Conservation (phyloP, 2,329 filamentous ascomycete species). For the Chaetomium globosum region DNA sequence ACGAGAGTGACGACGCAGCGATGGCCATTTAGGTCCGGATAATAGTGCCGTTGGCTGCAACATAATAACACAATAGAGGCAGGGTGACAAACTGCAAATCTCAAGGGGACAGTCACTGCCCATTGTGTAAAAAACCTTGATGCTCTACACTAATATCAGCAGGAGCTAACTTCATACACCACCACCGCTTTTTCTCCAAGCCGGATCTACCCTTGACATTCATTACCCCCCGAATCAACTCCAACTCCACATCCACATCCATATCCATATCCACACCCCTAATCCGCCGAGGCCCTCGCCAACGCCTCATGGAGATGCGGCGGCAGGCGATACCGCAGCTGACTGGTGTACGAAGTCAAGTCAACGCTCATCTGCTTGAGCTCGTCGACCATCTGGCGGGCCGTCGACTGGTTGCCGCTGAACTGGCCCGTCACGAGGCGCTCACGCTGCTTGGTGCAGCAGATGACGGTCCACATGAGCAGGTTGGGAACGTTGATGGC, state of each 20-base stretch:
- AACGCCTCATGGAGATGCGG: constrained; percentile 85
- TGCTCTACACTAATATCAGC: background rate
- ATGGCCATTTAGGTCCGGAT: too few species aligned
- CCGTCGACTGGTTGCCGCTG: constrained; percentile 69
- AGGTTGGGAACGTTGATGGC: constrained; percentile 88
- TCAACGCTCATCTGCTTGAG: constrained; percentile 83
- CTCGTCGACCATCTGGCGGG: constrained; percentile 66
- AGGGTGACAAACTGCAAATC: background rate
- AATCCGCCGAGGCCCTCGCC: constrained; percentile 76
- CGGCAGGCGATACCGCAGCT: constrained; percentile 88
- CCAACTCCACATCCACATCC: background rate
- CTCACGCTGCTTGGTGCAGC: constrained; percentile 78
- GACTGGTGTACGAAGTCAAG: constrained; percentile 88
- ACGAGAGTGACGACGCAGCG: background rate
- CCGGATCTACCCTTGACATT: too few species aligned
- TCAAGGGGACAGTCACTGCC: background rate
- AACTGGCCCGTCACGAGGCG: constrained; percentile 71
- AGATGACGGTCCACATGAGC: constrained; percentile 89
- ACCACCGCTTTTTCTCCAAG: background rate
- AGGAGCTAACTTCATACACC: constrained; percentile 1
- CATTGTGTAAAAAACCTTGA: background rate
- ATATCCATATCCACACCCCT: constrained; percentile 9
- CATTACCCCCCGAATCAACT: background rate
- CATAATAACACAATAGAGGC: too few species aligned
- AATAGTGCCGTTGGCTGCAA: too few species aligned